These are phyloP conservation scores for Dunaliella sp. DNA, from an alignment of 139 green algal species.

Conservation along the genomic window DNA sequence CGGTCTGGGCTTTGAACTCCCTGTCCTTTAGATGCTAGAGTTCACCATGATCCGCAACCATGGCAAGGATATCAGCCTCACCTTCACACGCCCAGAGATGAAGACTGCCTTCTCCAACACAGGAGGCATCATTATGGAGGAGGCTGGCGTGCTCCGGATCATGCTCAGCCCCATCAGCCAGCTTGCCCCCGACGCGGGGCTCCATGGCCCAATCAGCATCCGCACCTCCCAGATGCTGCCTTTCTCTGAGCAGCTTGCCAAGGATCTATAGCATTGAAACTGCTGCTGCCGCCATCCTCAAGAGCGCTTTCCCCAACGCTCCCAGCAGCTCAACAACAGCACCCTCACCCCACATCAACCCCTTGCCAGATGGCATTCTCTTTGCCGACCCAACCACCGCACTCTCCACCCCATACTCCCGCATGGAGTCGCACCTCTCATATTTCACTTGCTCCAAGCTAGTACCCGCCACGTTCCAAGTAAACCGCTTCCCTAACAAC, in stretches of 20 bases:
- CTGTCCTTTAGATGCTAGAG: background rate
- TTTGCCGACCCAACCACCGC: background rate
- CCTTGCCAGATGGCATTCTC: background rate
- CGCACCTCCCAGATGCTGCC: too few relatives aligned
- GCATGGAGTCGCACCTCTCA: background rate
- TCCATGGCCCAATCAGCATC: background rate
- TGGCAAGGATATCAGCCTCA: background rate
- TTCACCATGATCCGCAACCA: background rate
- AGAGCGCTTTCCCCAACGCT: background rate
- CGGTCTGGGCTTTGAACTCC: background rate
- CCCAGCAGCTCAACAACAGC: background rate
- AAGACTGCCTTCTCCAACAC: background rate
- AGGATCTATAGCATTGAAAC: background rate
- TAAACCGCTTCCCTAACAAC: background rate
- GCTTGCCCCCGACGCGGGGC: background rate
- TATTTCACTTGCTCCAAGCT: background rate
- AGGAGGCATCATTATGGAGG: background rate
- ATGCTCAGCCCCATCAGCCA: background rate
- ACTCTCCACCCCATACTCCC: background rate
- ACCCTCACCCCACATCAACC: background rate
- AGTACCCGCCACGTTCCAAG: background rate
- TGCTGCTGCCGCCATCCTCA: background rate
- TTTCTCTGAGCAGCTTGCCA: too few relatives aligned
- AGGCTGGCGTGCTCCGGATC: background rate
- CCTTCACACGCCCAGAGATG: background rate